Evolutionary conservation across 345 rosid genomes (phyloP), one percentile per base, ranked within the genome.

Genomic region (Boechera retrofracta): DNA sequence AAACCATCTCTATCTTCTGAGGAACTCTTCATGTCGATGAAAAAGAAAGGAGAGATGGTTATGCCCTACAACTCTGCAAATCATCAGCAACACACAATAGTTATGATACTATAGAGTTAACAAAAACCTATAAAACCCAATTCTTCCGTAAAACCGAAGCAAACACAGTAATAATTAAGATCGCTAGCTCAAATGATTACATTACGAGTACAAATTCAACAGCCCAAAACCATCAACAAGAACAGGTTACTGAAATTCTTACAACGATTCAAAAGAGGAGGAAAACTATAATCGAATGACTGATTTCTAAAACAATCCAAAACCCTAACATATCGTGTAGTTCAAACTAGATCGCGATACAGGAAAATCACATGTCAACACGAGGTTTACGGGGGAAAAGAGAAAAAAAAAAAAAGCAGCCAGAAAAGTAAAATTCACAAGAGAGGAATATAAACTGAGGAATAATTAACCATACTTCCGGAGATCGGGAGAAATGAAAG

Each of bases 311-410:
- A 13, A 3, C 16, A 66, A 45, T 75, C 24, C 24, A 33, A 47
- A 53, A 45, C 36, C 69, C 44, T 16, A 28, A 32, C 0, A 39
- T 5, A 62, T 61, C 0, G 29, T 47, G 33, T 0, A 49, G 29
- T 15, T 33, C 9, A 26, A 72, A 15, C 7, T 26, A 72, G 77
- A 73, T 61, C 77, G 41, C 15, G 52, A 72, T 62, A n/a, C 21
- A 73, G 35, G 31, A 9, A 7, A 58, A 71, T 0, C 33, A 55
- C 4, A 70, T 44, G 42, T 44, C 66, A 44, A 58, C 65, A 33
- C 65, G 57, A 33, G 48, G 33, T 58, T 47, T 32, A 28, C 29
- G 3, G 29, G 29, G 29, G 3, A 28, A 28, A 58, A 0, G 33
- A 45, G 28, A 29, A 31, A 33, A 21, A 12, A 29, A 31, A 33